A percentile compares a stretch with the other conserved stretches of the same genome.
These are phyloP conservation scores for Gnomoniopsis sp. DNA, from an alignment of 2,329 filamentous ascomycete species.

Conservation along the genomic window DNA sequence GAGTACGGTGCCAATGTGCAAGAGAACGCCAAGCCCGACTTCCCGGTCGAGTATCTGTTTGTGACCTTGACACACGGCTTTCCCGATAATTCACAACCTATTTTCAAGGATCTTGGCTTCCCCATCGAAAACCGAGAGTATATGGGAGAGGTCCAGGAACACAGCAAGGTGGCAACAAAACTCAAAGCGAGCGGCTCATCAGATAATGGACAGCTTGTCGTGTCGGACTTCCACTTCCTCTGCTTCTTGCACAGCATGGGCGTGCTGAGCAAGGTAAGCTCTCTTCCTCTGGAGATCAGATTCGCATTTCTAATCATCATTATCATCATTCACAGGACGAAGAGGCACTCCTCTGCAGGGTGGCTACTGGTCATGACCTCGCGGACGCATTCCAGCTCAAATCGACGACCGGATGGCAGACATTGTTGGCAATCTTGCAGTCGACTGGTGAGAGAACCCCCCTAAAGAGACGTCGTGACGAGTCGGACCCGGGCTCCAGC, in stretches of 20 bases:
- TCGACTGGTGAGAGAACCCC: constrained; percentile 95
- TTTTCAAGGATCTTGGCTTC: constrained; percentile 73
- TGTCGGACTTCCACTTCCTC: constrained; percentile 95
- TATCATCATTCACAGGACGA: constrained; percentile 67
- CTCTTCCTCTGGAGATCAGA: constrained; percentile 7
- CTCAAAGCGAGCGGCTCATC: constrained; percentile 61
- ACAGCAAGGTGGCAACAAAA: constrained; percentile 63
- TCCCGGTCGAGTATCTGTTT: constrained; percentile 94
- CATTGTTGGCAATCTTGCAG: constrained; percentile 86
- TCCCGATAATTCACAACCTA: constrained; percentile 72
- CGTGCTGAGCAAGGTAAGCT: constrained; percentile 76
- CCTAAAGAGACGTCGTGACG: constrained; percentile 57
- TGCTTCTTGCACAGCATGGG: constrained; percentile 78
- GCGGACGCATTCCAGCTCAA: constrained; percentile 79
- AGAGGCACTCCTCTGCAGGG: constrained; percentile 77
- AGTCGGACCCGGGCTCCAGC: constrained; percentile 20
- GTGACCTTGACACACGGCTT: constrained; percentile 97
- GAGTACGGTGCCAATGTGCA: constrained; percentile 96
- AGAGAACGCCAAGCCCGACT: constrained; percentile 93
- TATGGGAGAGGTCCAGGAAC: constrained; percentile 82
- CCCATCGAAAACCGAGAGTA: constrained; percentile 88
- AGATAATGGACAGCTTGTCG: constrained; percentile 58
- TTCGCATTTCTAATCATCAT: background rate
- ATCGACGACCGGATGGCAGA: constrained; percentile 89
- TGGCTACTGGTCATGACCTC: constrained; percentile 77